phyloP scores from a whole-genome alignment of 2,329 filamentous ascomycete genomes.

The Aspergillus fumigatus region DNA sequence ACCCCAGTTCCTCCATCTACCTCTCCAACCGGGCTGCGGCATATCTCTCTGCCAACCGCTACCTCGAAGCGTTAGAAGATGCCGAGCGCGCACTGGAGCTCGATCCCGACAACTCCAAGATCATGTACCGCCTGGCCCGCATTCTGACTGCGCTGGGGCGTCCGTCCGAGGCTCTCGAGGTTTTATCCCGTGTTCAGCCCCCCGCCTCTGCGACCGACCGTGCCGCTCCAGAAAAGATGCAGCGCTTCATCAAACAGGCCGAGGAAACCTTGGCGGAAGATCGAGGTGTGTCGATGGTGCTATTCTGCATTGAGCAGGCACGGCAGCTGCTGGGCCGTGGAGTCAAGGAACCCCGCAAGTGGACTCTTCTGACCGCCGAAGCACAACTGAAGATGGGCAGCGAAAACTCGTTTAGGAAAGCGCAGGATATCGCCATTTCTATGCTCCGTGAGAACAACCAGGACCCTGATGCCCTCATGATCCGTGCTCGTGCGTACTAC shows the following conservation, averaged over 20 bases:
- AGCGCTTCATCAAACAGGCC: constrained; percentile 73
- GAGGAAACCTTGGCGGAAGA: constrained; percentile 70
- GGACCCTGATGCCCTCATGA: constrained; percentile 88
- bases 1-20: constrained; percentile 82
- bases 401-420: constrained; percentile 81
- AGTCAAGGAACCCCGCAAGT: constrained; percentile 82
- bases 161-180: constrained; percentile 78
- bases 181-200: constrained; percentile 75
- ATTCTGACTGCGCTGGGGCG: constrained; percentile 85
- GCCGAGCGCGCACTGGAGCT: constrained; percentile 76
- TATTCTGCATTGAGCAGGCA: constrained; percentile 87
- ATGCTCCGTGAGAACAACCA: constrained; percentile 80
- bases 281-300: constrained; percentile 81
- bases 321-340: constrained; percentile 70
- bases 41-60: constrained; percentile 82
- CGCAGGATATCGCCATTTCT: constrained; percentile 86
- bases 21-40: constrained; percentile 93
- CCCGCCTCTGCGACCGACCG: constrained; percentile 80
- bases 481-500: constrained; percentile 83
- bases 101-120: constrained; percentile 82
- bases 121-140: constrained; percentile 79
- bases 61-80: constrained; percentile 76
- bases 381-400: constrained; percentile 91
- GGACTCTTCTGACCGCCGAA: constrained; percentile 88
- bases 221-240: constrained; percentile 78